Evolutionary conservation across 352 stramenopile genomes (phyloP).

Genomic region (Pythium phragmiticola): DNA sequence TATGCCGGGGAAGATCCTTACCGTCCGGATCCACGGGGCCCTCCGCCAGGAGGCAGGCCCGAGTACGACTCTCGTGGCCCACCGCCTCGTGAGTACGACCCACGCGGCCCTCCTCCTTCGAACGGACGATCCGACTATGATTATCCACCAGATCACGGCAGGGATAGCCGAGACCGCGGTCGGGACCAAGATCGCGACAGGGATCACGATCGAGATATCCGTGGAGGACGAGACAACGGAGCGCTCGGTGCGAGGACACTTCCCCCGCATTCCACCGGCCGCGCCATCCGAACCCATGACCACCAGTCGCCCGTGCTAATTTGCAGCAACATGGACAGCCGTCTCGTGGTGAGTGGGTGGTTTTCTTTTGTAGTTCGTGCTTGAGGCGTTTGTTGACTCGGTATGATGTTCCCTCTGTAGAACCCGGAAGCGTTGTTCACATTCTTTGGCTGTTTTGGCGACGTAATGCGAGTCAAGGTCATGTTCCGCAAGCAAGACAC

Average conservation of each 20-base stretch:
- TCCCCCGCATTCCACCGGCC: constrained; percentile 61
- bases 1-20: constrained; percentile 12
- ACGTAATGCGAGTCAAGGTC: constrained; percentile 83
- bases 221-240: background rate
- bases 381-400: background rate
- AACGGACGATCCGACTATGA: constrained; percentile 14
- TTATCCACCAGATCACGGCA: constrained; percentile 7
- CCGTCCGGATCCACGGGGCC: constrained; percentile 11
- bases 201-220: background rate
- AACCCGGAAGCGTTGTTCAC: constrained; percentile 69
- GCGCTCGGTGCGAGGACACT: constrained; percentile 19
- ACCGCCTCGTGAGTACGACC: constrained; percentile 11
- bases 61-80: constrained; percentile 13
- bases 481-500: constrained; percentile 88
- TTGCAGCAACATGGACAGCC: constrained; percentile 79
- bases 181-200: background rate
- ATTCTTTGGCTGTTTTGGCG: constrained; percentile 82
- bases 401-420: constrained; percentile 24
- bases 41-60: background rate
- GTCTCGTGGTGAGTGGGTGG: constrained; percentile 46
- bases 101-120: constrained; percentile 5
- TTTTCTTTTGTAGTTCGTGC: background rate
- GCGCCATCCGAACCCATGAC: constrained; percentile 54
- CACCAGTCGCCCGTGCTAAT: constrained; percentile 70
- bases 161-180: constrained; percentile 5